Percentiles rank a stretch among this genome's conserved stretches.
These are phyloP conservation scores for Pisolithus orientalis DNA, from an alignment of 768 basidiomycete genomes.

Conservation along the genomic window DNA sequence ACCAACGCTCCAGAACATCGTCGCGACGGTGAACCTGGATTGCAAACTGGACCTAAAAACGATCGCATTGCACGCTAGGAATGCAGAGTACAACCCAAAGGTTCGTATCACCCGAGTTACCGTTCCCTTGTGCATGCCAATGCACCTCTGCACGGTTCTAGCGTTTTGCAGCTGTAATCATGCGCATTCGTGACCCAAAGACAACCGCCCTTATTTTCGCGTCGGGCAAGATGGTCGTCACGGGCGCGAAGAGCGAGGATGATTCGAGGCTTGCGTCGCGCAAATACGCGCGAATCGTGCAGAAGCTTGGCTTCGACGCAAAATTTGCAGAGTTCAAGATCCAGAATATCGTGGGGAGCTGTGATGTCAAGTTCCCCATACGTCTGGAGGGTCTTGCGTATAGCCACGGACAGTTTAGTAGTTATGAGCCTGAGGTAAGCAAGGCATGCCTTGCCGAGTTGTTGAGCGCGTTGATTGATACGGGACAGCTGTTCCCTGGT, in stretches of 20 bases:
- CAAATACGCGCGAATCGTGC: constrained; percentile 98
- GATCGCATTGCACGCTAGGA: constrained; percentile 94
- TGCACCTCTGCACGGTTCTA: constrained; percentile 55
- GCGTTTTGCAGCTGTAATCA: constrained; percentile 99
- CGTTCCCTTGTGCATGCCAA: constrained; percentile 45
- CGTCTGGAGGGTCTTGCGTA: constrained; percentile 96
- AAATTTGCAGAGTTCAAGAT: constrained; percentile 99
- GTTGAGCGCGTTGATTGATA: not conserved
- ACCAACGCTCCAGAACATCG: constrained; percentile 98
- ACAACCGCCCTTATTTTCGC: constrained; percentile 99
- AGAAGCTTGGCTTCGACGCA: constrained; percentile 98
- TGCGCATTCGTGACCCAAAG: constrained; percentile 99
- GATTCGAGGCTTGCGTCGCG: constrained; percentile 94
- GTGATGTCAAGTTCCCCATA: constrained; percentile 99
- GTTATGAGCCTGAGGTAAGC: constrained; percentile 93
- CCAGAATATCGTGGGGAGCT: constrained; percentile 97
- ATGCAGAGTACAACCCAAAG: constrained; percentile 99
- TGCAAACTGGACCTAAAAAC: constrained; percentile 97
- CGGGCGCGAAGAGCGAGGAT: constrained; percentile 98
- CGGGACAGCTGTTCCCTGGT: constrained; percentile 85
- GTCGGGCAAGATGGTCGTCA: constrained; percentile 99
- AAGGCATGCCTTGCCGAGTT: constrained; percentile 3
- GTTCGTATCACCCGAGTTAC: constrained; percentile 56
- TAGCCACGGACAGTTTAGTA: constrained; percentile 96
- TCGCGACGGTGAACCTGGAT: constrained; percentile 97